phyloP scores from a whole-genome alignment of 2,329 filamentous ascomycete species.

The Neofusicoccum umdonicola region DNA sequence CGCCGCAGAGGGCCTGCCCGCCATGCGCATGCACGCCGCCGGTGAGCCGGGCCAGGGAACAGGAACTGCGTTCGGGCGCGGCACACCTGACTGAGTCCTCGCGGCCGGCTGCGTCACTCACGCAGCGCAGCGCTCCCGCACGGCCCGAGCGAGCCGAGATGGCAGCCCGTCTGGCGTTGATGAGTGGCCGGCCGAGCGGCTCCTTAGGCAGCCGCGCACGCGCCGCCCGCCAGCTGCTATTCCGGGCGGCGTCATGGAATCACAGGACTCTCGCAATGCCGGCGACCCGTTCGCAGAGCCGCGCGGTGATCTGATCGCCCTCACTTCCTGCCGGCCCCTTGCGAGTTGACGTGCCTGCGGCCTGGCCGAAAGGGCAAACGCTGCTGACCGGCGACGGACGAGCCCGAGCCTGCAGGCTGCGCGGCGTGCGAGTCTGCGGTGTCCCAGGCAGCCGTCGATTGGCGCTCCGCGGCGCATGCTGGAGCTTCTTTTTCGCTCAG shows the following conservation, averaged over 20 bases:
- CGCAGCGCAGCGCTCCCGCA: background rate
- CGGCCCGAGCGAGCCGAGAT: constrained; percentile 8
- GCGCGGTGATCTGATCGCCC: background rate
- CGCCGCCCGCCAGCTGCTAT: background rate
- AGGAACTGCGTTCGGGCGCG: background rate
- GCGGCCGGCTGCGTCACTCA: background rate
- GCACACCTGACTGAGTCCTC: background rate
- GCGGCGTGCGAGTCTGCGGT: background rate
- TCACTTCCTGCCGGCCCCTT: background rate
- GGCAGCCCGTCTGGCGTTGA: background rate
- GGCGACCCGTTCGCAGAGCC: constrained; percentile 7
- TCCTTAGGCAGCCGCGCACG: background rate
- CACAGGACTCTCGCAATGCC: constrained; percentile 15
- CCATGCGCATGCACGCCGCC: background rate
- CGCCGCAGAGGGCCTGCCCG: background rate
- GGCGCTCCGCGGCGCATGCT: background rate
- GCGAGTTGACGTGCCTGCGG: constrained; percentile 4
- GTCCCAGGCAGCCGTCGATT: constrained; percentile 7
- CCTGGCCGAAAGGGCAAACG: background rate
- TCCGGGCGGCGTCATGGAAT: background rate
- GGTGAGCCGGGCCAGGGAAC: background rate
- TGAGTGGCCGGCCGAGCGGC: background rate
- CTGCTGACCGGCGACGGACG: constrained; percentile 1
- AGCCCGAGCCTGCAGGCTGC: background rate
- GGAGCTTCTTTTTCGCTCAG: background rate